Evolutionary conservation across 768 basidiomycete genomes (phyloP).

Genomic region (Scleroderma bovista): DNA sequence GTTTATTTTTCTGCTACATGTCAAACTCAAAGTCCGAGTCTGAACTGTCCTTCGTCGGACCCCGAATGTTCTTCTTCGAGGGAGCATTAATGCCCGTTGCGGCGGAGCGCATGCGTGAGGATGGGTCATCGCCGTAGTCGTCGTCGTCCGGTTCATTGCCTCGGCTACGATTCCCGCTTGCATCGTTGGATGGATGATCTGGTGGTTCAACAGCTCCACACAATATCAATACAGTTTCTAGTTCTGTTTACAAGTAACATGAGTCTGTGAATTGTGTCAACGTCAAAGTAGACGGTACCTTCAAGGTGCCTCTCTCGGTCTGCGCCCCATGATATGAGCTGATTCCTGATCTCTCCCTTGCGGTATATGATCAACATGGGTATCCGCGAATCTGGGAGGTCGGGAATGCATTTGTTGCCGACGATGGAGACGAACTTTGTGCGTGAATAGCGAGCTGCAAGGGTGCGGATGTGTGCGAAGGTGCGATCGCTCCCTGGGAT

Average conservation of each 20-base stretch:
- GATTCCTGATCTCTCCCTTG: conserved; percentile 84
- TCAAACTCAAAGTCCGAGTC: conserved; percentile 80
- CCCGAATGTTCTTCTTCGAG: conserved; percentile 51
- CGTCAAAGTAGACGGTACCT: conserved; percentile 44
- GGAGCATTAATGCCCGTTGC: conserved; percentile 50
- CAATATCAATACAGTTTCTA: conserved; percentile 65
- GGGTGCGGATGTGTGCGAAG: conserved; percentile 55
- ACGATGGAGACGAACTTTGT: conserved; percentile 96
- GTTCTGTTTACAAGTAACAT: conserved; percentile 38
- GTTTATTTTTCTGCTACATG: conserved; percentile 32
- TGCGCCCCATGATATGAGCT: conserved; percentile 80
- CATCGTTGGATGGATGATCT: conserved; percentile 35
- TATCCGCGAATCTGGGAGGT: conserved; percentile 84
- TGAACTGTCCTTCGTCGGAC: conserved; percentile 48
- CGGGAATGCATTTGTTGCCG: conserved; percentile 92
- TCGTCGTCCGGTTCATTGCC: conserved; percentile 42
- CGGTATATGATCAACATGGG: conserved; percentile 93
- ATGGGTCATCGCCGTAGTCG: conserved; percentile 42
- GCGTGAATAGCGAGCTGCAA: conserved; percentile 81
- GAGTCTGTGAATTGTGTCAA: conserved; percentile 1
- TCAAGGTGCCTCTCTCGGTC: conserved; percentile 70
- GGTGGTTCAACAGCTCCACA: conserved; percentile 60
- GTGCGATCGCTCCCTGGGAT: conserved; percentile 78
- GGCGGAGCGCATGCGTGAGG: conserved; percentile 52
- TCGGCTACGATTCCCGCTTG: conserved; percentile 22